Conservation (phyloP, 108 stramenopile genomes). For the Pinguiococcus pyrenoidosus region DNA sequence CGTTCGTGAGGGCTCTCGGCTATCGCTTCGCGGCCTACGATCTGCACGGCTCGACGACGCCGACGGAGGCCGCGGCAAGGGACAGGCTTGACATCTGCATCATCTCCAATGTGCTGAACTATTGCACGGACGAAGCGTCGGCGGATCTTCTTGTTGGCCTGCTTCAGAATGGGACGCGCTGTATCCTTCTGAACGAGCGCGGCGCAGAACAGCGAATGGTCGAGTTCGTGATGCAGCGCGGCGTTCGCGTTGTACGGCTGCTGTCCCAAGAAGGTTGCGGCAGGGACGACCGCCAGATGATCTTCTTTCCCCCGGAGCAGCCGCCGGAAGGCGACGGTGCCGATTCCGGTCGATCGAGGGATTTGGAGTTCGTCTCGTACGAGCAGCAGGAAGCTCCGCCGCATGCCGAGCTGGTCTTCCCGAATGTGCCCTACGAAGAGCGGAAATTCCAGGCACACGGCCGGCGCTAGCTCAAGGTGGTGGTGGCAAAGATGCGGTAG, state of each 20-base stretch:
- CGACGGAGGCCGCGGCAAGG: no score
- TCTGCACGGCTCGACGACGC: background rate
- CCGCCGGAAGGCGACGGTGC: background rate
- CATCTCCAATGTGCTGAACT: slow-evolving; percentile 8
- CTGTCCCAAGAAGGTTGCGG: slow-evolving; percentile 1
- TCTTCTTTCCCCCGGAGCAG: background rate
- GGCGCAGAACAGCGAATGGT: slow-evolving; percentile 6
- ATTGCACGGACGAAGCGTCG: slow-evolving; percentile 9
- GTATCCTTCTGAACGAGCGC: slow-evolving; percentile 13
- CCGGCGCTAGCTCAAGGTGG: no score
- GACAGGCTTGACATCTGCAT: no score
- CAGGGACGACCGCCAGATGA: background rate
- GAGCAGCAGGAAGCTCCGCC: background rate
- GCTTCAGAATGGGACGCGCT: background rate
- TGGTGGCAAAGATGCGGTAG: no score
- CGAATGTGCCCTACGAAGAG: slow-evolving; percentile 18
- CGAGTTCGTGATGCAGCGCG: slow-evolving; percentile 8
- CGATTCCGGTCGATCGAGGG: no score
- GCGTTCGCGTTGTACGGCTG: slow-evolving; percentile 7
- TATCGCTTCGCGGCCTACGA: slow-evolving; percentile 14
- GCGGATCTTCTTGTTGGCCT: slow-evolving; percentile 11
- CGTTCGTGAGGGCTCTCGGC: slow-evolving; percentile 8
- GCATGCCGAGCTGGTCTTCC: slow-evolving; percentile 1
- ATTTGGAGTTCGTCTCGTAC: no score
- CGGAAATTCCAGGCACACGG: no score